Base-by-base conservation (phyloP, 768 basidiomycete genomes). In the Artomyces pyxidatus region DNA sequence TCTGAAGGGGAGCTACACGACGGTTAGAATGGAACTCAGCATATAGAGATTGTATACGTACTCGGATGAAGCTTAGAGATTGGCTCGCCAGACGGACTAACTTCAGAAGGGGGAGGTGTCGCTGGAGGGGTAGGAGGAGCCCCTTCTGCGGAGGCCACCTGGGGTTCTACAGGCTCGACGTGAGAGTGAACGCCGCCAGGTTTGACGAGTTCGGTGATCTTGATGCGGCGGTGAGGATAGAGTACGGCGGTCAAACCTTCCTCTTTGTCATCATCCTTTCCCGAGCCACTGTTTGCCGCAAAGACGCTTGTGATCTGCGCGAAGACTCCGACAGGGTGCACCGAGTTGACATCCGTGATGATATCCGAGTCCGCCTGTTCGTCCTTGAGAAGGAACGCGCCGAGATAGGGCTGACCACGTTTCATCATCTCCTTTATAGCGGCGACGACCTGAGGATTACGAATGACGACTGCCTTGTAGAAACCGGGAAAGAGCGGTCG, bases 351-450 rank as follows among this genome's bases (percentile, higher is more conserved):
- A 60, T 88, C 87, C 50, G 88, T 86, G 56, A 97, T 95, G 49
- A 94, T 77, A 65, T 98, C 95, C 62, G 84, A 86, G 67, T 98
- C 95, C 39, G 85, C 74, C 55, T 90, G 80, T 57, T 92, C 89
- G 60, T 97, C 93, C 71, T 95, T 97, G 59, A 97, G 80, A 23
- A 98, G 71, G 73, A 97, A 97, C 23, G 93, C 95, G 45, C 95
- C 95, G 50, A 99, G 78, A 65, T 99, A 98, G 0, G 94, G 93
- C 63, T 97, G 95, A 0, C 94, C 94, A 37, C 91, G 90, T 58
- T 86, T 85, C 79, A 95, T 89, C 81, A 95, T 89, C 62, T 96
- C 93, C 68, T 92, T 89, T 62, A 99, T 88, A 12, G 93, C 91
- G 7, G 83, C 80, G 32, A 97, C 92, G 27, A 99, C 95, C 0